Percentiles rank a stretch among this genome's conserved stretches.
Evolutionary conservation across 768 basidiomycete species (phyloP).

Genomic region (Lepiota venenata): DNA sequence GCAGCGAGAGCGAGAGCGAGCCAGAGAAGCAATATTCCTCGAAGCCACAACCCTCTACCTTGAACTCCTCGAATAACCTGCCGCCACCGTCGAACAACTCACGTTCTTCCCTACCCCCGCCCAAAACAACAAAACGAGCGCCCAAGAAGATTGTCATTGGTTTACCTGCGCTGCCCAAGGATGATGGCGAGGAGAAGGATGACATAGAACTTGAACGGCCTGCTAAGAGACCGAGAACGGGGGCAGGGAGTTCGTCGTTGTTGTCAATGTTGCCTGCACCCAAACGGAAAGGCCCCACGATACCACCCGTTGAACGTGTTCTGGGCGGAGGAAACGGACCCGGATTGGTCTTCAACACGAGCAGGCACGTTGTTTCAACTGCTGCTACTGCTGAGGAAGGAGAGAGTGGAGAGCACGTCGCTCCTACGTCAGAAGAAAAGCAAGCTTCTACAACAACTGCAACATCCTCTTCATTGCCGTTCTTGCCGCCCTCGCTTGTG

Average conservation of each 20-base stretch:
- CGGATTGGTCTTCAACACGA: conserved; percentile 55
- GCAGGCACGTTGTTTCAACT: conserved; percentile 7
- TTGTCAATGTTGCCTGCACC: conserved; percentile 76
- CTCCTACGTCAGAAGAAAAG: conserved; percentile 20
- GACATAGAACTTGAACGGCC: conserved; percentile 39
- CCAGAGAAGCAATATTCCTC: conserved; percentile 21
- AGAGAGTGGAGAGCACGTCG: conserved; percentile 9
- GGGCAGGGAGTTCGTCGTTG: conserved; percentile 62
- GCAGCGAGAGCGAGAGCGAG: conserved; percentile 52
- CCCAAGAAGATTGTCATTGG: conserved; percentile 63
- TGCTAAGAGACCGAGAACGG: conserved; percentile 54
- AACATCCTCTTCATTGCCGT: conserved; percentile 28
- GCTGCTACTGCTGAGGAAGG: conserved; percentile 6
- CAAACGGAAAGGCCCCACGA: conserved; percentile 49
- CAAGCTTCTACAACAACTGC: conserved; percentile 13
- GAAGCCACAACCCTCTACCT: conserved; percentile 1
- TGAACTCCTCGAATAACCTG: conserved; percentile 14
- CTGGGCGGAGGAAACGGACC: conserved; percentile 63
- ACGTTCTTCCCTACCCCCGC: conserved; percentile 12
- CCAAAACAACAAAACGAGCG: conserved; percentile 31
- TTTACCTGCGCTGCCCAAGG: conserved; percentile 42
- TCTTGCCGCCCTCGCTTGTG: conserved; percentile 58
- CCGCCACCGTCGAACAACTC: conserved; percentile 16
- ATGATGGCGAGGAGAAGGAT: conserved; percentile 33
- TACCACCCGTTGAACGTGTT: conserved; percentile 44